Evolutionary conservation across 2,329 filamentous ascomycete species (phyloP), one percentile per base, ranked within the genome.

Genomic region (Hypoxylon sp.): DNA sequence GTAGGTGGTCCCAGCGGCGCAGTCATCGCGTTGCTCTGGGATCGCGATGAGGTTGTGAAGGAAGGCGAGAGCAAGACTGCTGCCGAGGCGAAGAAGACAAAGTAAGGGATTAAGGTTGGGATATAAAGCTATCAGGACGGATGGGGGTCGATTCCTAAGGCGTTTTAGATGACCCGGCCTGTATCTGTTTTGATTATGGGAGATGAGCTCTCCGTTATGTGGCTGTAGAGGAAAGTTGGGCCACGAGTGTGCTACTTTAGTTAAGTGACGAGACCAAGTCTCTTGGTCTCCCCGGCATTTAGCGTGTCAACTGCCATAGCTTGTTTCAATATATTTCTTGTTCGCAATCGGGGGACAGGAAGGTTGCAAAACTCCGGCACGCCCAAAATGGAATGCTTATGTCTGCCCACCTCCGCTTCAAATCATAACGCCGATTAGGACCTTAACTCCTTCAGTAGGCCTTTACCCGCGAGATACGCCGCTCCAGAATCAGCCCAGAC

Each of bases 401-500:
- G 7, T 27, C 17, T 10, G 35, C 13, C 13, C n/a, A 27, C 17
- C 7, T 27, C 17, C 19, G 10, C 15, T 5, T 15, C 10, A 53
- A 19, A 3, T 2, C 6, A 13, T 13, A 35, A 19, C 27, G 8
- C 27, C 17, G 3, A 11, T 27, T 51, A 53, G 2, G 21, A 46
- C 29, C 35, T 55, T 6, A 70, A 21, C 21, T 51, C 37, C 39
- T 62, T 58, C 87, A 91, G 74, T 86, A 87, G 46, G 81, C 92
- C 66, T 79, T 90, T 63, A 87, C 89, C 39, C 85, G 90, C 70
- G 79, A 89, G 75, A 70, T 77, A 80, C 47, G 78, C 76, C 6
- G 79, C 79, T 5, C 79, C 79, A 1, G 79, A 76, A 67, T 81
- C 79, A 6, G 79, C 79, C 79, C 79, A 81, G 24, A 81, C 65